Evolutionary conservation across 2,329 filamentous ascomycete species (phyloP), one percentile per base, ranked within the genome.

Genomic region (Neofusicoccum sp.): DNA sequence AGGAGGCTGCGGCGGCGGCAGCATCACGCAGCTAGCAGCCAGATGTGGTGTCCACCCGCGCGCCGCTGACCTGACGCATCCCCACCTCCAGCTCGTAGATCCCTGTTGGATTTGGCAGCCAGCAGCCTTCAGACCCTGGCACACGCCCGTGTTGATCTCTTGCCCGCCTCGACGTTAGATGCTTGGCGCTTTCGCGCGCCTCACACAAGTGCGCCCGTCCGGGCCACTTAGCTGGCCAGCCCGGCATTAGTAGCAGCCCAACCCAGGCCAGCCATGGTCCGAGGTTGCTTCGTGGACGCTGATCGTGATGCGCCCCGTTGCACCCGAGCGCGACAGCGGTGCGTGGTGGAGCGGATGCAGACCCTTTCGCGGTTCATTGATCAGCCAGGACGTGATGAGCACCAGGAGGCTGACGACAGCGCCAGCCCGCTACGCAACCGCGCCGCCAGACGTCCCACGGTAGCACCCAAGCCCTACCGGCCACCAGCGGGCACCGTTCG

Each of bases 101-200:
- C 51, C 51, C 28, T 56, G 51, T 56, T 56, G 14, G 51, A 56
- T 56, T 56, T 56, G 51, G 51, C 51, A 24, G 43, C 26, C 36
- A 31, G 51, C n/a, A 14, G 20, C 51, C 33, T 12, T 24, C 14
- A 41, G 33, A 56, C 33, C 51, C 51, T 24, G 51, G 51, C 51
- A 33, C 36, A 24, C 8, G n/a, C 5, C 24, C 9, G n/a, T 14
- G 48, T 40, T 53, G 48, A 53, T n/a, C n/a, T 56, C 51, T 56
- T 56, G 36, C 51, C 51, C 16, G 28, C 51, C 43, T 56, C 36
- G 36, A 56, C 12, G 9, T 43, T 56, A 41, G 26, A 33, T 43
- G 41, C 51, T 56, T 56, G 51, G 51, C 51, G 43, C 26, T 43
- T 43, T 56, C 51, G 51, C 36, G 3, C 51, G 51, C 51, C 51